Evolutionary conservation across 2,329 filamentous ascomycete species (phyloP), one percentile per base, ranked within the genome.

Genomic region (Beauveria bassiana): DNA sequence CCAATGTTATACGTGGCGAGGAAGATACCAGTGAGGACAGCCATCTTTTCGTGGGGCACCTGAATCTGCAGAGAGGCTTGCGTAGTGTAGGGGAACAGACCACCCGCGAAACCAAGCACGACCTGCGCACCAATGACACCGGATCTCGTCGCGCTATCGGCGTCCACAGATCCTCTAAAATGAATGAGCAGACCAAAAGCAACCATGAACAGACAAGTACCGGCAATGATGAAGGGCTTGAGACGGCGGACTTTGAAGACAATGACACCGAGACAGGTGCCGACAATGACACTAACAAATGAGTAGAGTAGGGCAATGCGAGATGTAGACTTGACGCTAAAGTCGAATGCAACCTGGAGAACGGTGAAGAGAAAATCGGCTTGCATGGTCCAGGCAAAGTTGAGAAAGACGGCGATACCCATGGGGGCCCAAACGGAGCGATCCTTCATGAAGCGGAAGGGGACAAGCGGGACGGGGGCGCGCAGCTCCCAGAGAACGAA

Each of bases 281-380:
- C 86, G 1, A 79, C 77, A 59, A 88, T 75, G 62, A 86, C 83
- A 24, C 82, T 85, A 55, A 72, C 71, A 66, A 81, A 81, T 0
- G 75, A 78, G 77, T 87, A 89, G 1, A 88, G 76, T 0, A 81
- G 83, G 0, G 77, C 74, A 63, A 88, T 80, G 18, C 85, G 81
- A 0, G 83, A 86, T 2, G 86, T 85, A 9, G 75, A 75, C 55
- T 74, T 75, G 65, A 83, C 70, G 56, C 77, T 80, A 64, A 87
- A 84, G 69, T 86, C 77, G 66, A 88, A 88, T 42, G 79, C 80
- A 20, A 88, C 82, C 12, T 81, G 70, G 1, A 88, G 78, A 1
- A 88, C 80, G 0, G 85, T 86, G 72, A 81, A 88, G 3, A 89
- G 77, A 70, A 82, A 88, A 68, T 87, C 82, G 24, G 81, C 83